Conservation (phyloP, 768 basidiomycete species). For the Amanita jacksonii region DNA sequence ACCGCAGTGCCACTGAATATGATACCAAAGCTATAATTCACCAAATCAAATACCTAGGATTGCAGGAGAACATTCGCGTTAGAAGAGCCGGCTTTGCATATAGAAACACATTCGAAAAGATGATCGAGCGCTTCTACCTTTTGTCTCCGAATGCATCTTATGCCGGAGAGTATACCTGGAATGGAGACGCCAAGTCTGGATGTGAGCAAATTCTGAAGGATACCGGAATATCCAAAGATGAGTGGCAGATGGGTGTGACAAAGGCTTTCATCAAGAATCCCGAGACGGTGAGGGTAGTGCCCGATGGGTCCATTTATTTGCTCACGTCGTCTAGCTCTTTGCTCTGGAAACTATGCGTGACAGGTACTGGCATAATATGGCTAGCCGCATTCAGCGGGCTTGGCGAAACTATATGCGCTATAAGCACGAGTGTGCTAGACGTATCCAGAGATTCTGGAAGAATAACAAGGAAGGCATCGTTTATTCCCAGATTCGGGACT, state of each 20-base stretch:
- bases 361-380: constrained; percentile 99
- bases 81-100: constrained; percentile 98
- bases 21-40: constrained; percentile 93
- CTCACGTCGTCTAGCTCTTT: constrained; percentile 58
- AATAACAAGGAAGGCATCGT: constrained; percentile 92
- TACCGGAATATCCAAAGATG: constrained; percentile 91
- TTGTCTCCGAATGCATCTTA: constrained; percentile 93
- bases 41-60: constrained; percentile 97
- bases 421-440: constrained; percentile 87
- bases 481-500: constrained; percentile 86
- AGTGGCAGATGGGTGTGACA: constrained; percentile 99
- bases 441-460: constrained; percentile 98
- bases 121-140: constrained; percentile 97
- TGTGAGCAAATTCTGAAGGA: constrained; percentile 91
- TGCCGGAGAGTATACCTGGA: constrained; percentile 98
- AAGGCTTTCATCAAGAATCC: constrained; percentile 99
- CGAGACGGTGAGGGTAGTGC: constrained; percentile 62
- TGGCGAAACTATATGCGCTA: constrained; percentile 95
- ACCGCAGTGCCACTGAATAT: constrained; percentile 86
- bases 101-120: constrained; percentile 96
- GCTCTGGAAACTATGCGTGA: constrained; percentile 98
- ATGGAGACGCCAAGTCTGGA: constrained; percentile 81
- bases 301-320: constrained; percentile 1
- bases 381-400: constrained; percentile 88
- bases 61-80: constrained; percentile 98